Base-by-base conservation (phyloP, 2,329 filamentous ascomycete genomes). In the Botrytis pseudocinerea region DNA sequence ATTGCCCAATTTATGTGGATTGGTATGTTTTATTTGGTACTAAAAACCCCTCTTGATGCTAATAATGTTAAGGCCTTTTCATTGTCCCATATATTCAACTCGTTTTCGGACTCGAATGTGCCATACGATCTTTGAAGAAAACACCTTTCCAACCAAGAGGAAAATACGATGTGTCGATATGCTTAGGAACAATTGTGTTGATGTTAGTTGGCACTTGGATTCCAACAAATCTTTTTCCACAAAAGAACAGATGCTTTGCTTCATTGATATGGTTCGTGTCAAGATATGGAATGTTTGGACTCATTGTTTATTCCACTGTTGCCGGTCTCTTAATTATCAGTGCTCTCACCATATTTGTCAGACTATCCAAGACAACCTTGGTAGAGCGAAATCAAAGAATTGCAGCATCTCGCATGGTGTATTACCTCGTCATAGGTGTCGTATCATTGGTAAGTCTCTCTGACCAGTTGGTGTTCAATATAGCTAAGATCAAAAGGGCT, bases 361-460 rank as follows among this genome's bases (percentile, higher is more conserved):
- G 87, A 74, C 82, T 93, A 38, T 86, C 86, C 76, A 85, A 85
- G 48, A 86, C 85, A 73, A 82, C 85, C 22, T 83, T 84, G 25
- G 85, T 92, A 69, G 88, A 90, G 57, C 83, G 85, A 32, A 84
- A 86, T 25, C 89, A 92, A 80, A 84, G 91, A 64, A 85, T 89
- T 73, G 85, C 88, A 48, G 90, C 91, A 6, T 92, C 90, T 10
- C 85, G 89, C 74, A 92, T 92, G 89, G 88, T 91, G 18, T 93
- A 91, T 79, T 92, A 91, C 79, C 83, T 81, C 75, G 81, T 85
- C 2, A 80, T 91, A 70, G 88, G 85, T 25, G 82, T 89, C 71
- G 80, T 87, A 66, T 89, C 85, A 71, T 88, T 86, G 79, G 90
- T 92, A 78, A 82, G 87, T 83, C 35, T n/a, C 38, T 75, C 76